phyloP scores from a whole-genome alignment of 192 early-diverging fungal species.

The Mortierella alpina region DNA sequence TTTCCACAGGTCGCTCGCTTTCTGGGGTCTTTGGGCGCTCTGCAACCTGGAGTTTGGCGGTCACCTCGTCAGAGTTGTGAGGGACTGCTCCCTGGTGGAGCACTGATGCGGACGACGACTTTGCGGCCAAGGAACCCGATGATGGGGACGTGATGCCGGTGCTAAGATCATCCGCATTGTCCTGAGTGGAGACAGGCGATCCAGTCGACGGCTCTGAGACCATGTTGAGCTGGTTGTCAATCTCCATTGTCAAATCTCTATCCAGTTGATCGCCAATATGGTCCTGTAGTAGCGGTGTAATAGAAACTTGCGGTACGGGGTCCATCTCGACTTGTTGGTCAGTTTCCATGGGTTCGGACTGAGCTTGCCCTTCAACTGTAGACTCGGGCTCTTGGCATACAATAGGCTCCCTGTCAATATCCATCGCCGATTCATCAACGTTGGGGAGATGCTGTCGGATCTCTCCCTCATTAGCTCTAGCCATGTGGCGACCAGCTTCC shows the following conservation, averaged over 20 bases:
- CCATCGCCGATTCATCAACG: constrained; percentile 24
- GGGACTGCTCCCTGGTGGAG: not conserved
- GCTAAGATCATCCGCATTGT: constrained; percentile 17
- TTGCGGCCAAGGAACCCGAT: constrained; percentile 25
- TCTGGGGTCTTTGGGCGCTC: constrained; percentile 27
- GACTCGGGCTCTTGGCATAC: constrained; percentile 2
- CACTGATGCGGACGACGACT: constrained; percentile 7
- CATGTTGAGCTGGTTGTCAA: constrained; percentile 28
- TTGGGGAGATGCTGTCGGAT: constrained; percentile 10
- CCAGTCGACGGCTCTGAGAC: constrained; percentile 36
- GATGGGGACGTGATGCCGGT: constrained; percentile 23
- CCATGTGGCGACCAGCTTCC: constrained; percentile 21
- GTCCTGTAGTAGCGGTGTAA: not conserved
- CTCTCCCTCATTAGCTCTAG: constrained; percentile 10
- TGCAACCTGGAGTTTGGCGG: constrained; percentile 6
- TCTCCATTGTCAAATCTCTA: constrained; percentile 35
- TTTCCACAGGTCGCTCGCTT: constrained; percentile 1
- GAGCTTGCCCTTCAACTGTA: not conserved
- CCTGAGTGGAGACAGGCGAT: constrained; percentile 30
- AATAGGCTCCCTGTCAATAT: constrained; percentile 32
- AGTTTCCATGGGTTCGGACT: constrained; percentile 29
- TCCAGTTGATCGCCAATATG: constrained; percentile 1
- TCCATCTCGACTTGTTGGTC: constrained; percentile 26
- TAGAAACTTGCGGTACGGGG: constrained; percentile 1
- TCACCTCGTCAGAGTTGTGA: constrained; percentile 18